Conservation (phyloP, 176 grass and related monocot species). For the Phoenix roebelenii region DNA sequence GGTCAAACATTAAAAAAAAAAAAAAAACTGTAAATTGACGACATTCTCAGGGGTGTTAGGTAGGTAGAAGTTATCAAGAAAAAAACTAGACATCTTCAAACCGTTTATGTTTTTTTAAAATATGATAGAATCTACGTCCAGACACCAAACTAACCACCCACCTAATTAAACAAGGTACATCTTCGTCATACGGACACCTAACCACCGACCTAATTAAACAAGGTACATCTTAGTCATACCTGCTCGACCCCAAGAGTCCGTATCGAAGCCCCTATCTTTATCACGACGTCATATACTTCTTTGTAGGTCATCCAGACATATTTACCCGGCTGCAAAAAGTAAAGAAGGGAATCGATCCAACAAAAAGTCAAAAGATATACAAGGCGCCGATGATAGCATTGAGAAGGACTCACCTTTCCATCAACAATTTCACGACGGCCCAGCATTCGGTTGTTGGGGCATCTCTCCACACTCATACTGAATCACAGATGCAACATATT, state of each 20-base stretch:
- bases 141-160: too few species aligned
- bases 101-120: too few species aligned
- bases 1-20: too few species aligned
- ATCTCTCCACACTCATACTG: conserved; percentile 53
- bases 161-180: background rate
- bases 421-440: conserved; percentile 51
- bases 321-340: conserved; percentile 44
- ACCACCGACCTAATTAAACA: too few species aligned
- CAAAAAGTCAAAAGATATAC: background rate
- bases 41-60: too few species aligned
- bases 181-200: conserved; percentile 4
- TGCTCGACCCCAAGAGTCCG: conserved; percentile 48
- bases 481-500: conserved; percentile 1
- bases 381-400: background rate
- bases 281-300: conserved; percentile 52
- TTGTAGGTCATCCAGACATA: conserved; percentile 69
- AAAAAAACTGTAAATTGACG: too few species aligned
- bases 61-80: too few species aligned
- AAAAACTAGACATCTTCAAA: too few species aligned
- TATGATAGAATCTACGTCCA: too few species aligned
- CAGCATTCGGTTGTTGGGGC: conserved; percentile 71
- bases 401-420: conserved; percentile 39
- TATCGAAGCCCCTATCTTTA: conserved; percentile 53
- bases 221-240: conserved; percentile 17
- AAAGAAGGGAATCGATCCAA: background rate